phyloP scores from a whole-genome alignment of 495 filamentous ascomycete genomes.

The Aspergillus taichungensis region DNA sequence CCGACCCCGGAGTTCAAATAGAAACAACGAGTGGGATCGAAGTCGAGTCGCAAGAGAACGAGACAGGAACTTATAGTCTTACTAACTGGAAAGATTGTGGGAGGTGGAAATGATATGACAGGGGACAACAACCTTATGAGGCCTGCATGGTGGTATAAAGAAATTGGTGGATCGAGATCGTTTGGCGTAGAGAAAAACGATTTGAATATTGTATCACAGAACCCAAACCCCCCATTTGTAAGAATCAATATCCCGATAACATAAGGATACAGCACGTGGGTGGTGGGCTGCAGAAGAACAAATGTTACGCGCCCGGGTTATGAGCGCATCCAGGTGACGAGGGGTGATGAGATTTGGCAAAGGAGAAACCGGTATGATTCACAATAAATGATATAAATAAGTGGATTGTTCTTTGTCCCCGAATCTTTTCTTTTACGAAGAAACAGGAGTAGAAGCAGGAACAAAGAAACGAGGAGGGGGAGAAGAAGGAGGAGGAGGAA shows the following conservation, averaged over 20 bases:
- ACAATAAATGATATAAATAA: too few relatives aligned
- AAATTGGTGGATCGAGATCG: slow-evolving; percentile 3
- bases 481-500: neutral
- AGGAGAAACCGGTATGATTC: too few relatives aligned
- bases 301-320: too few relatives aligned
- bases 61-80: neutral
- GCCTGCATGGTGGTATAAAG: slow-evolving; percentile 11
- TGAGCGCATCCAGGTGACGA: too few relatives aligned
- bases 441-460: slow-evolving; percentile 1
- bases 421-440: neutral
- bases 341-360: too few relatives aligned
- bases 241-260: too few relatives aligned
- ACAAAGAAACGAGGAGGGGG: neutral
- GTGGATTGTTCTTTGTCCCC: too few relatives aligned
- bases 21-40: neutral
- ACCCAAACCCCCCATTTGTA: too few relatives aligned
- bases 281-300: too few relatives aligned
- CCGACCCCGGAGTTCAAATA: neutral
- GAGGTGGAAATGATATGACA: neutral
- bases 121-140: slow-evolving; percentile 6
- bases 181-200: neutral
- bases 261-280: too few relatives aligned
- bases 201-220: too few relatives aligned
- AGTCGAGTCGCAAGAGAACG: neutral
- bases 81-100: too few relatives aligned